These are phyloP conservation scores for Alternaria rosae DNA, from an alignment of 2,329 filamentous ascomycete genomes.

Conservation along the genomic window DNA sequence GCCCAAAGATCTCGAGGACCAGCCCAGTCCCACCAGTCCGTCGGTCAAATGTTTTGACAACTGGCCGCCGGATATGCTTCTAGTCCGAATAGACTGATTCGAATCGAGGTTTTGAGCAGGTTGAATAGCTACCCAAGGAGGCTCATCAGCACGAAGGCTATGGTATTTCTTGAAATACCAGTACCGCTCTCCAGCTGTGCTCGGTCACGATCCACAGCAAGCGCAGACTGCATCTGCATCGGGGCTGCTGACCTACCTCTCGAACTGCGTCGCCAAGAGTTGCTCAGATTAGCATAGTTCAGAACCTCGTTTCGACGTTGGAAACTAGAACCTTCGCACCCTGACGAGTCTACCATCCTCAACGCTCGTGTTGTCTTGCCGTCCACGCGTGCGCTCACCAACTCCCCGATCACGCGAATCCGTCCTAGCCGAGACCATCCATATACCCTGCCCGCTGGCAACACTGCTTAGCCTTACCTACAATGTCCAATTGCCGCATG, in stretches of 20 bases:
- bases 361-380: background rate
- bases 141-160: background rate
- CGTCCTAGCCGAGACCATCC: background rate
- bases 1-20: background rate
- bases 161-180: background rate
- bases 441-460: background rate
- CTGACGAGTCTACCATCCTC: background rate
- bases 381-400: background rate
- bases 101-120: constrained; percentile 10
- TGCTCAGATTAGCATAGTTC: constrained; percentile 7
- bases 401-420: background rate
- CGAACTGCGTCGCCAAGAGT: constrained; percentile 7
- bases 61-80: constrained; percentile 3
- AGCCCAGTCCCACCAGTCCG: background rate
- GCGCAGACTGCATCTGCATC: background rate
- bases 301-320: constrained; percentile 2
- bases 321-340: background rate
- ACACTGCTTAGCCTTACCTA: background rate
- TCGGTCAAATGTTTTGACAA: constrained; percentile 5
- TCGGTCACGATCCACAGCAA: background rate
- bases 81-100: constrained; percentile 17
- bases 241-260: background rate
- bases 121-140: background rate
- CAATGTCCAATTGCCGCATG: background rate
- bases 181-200: background rate